Evolutionary conservation across 805 yeast genomes (phyloP).

Genomic region (Kodamaea kaohsiungensis): DNA sequence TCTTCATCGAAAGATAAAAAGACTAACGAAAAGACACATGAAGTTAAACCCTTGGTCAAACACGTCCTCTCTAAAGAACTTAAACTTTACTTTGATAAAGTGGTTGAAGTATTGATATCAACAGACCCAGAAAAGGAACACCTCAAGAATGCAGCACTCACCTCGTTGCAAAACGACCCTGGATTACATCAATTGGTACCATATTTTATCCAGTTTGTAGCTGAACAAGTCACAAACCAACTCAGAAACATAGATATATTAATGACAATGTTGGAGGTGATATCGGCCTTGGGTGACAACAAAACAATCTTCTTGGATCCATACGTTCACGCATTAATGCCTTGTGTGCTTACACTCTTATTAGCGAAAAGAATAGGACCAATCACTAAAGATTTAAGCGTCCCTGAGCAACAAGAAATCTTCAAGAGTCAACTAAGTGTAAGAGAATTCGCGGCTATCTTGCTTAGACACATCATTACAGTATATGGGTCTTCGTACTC

Average conservation of each 20-base stretch:
- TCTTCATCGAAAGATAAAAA: slow-evolving; percentile 20
- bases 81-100: slow-evolving; percentile 90
- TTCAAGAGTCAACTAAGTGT: slow-evolving; percentile 54
- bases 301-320: slow-evolving; percentile 89
- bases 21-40: slow-evolving; percentile 47
- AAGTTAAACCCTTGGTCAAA: slow-evolving; percentile 86
- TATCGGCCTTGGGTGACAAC: slow-evolving; percentile 81
- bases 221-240: slow-evolving; percentile 91
- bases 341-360: slow-evolving; percentile 87
- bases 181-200: slow-evolving; percentile 97
- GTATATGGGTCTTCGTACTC: slow-evolving; percentile 84
- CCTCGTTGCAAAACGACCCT: slow-evolving; percentile 85
- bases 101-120: slow-evolving; percentile 72
- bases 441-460: slow-evolving; percentile 84
- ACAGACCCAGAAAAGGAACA: slow-evolving; percentile 56
- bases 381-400: slow-evolving; percentile 37
- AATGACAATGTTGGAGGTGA: slow-evolving; percentile 84
- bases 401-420: slow-evolving; percentile 26
- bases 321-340: slow-evolving; percentile 94
- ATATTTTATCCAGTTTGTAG: slow-evolving; percentile 91
- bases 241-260: slow-evolving; percentile 69
- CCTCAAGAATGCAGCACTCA: slow-evolving; percentile 76
- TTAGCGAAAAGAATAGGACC: slow-evolving; percentile 87
- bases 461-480: slow-evolving; percentile 74
- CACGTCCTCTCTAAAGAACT: slow-evolving; percentile 94